phyloP scores from a whole-genome alignment of 2,329 filamentous ascomycete species.

The Fusarium haematococcum region DNA sequence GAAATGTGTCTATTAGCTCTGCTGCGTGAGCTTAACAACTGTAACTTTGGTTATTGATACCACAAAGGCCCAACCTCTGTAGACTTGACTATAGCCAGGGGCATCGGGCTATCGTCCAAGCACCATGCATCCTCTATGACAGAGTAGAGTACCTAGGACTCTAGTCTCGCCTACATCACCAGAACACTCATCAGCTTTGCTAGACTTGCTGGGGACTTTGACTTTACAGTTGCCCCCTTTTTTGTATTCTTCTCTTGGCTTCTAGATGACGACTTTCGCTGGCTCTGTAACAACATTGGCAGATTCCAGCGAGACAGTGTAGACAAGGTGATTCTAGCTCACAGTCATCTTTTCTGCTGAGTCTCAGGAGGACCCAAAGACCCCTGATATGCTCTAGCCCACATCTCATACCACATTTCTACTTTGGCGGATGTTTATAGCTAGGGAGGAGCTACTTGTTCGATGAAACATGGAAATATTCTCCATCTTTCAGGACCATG shows the following conservation, averaged over 20 bases:
- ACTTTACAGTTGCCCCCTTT: background rate
- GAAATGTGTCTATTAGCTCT: background rate
- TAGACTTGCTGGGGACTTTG: background rate
- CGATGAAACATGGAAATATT: background rate
- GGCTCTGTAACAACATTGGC: background rate
- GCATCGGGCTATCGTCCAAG: background rate
- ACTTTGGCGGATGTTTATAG: too few relatives aligned
- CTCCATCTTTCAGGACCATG: background rate
- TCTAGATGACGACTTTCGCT: background rate
- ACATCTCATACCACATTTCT: background rate
- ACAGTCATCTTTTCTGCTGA: background rate
- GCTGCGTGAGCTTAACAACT: background rate
- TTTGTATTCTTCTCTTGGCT: background rate
- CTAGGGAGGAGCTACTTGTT: background rate
- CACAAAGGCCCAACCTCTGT: background rate
- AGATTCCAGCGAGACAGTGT: background rate
- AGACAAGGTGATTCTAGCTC: background rate
- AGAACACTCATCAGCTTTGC: background rate
- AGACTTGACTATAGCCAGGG: background rate
- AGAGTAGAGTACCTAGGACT: background rate
- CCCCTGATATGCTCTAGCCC: background rate
- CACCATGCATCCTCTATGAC: background rate
- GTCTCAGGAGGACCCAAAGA: background rate
- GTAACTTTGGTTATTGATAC: background rate
- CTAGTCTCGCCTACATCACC: background rate